Evolutionary conservation across 2,329 filamentous ascomycete genomes (phyloP).

Genomic region (Aspergillus sp.): DNA sequence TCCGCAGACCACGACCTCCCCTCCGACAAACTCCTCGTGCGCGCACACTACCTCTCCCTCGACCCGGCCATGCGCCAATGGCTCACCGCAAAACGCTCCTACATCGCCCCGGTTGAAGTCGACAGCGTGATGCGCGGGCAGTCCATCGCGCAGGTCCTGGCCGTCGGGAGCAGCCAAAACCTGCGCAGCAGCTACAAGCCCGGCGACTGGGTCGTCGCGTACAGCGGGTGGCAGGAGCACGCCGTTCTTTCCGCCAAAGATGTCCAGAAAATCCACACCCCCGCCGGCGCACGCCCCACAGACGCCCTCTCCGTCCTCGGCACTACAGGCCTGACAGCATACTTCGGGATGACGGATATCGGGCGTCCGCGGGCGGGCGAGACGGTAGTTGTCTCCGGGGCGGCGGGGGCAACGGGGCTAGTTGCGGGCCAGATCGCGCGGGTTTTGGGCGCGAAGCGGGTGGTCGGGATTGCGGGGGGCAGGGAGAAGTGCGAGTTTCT

Average conservation of each 20-base stretch:
- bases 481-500: slow-evolving; percentile 61
- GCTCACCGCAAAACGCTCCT: slow-evolving; percentile 53
- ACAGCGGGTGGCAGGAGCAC: slow-evolving; percentile 58
- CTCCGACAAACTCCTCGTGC: slow-evolving; percentile 51
- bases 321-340: slow-evolving; percentile 63
- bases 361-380: slow-evolving; percentile 60
- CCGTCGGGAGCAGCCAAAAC: slow-evolving; percentile 45
- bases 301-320: slow-evolving; percentile 56
- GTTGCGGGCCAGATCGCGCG: slow-evolving; percentile 72
- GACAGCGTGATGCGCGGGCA: slow-evolving; percentile 60
- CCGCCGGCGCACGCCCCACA: slow-evolving; percentile 41
- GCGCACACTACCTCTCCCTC: slow-evolving; percentile 55
- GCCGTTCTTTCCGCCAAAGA: slow-evolving; percentile 48
- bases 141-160: slow-evolving; percentile 50
- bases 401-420: slow-evolving; percentile 68
- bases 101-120: slow-evolving; percentile 59
- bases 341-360: slow-evolving; percentile 63
- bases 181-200: slow-evolving; percentile 18
- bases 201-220: slow-evolving; percentile 43
- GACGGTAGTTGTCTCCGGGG: slow-evolving; percentile 67
- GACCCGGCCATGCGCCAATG: slow-evolving; percentile 71
- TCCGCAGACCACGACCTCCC: slow-evolving; percentile 16
- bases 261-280: slow-evolving; percentile 36
- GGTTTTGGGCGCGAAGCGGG: slow-evolving; percentile 53
- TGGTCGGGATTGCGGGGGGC: slow-evolving; percentile 57